Conservation (phyloP, 2,329 filamentous ascomycete genomes). For the Xylaria sp. region DNA sequence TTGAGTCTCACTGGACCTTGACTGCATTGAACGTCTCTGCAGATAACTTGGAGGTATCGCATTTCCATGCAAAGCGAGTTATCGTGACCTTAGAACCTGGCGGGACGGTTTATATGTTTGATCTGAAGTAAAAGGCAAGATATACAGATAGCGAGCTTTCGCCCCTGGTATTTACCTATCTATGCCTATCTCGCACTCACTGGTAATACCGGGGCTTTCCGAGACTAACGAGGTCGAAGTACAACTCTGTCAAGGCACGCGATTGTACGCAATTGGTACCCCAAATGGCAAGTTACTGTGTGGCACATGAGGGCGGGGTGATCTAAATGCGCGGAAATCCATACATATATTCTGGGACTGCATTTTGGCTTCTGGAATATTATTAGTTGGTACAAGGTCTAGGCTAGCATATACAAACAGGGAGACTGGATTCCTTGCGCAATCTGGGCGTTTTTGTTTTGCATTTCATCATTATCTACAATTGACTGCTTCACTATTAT, state of each 20-base stretch:
- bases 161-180: not conserved
- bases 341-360: not conserved
- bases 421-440: not conserved
- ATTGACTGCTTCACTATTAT: constrained; percentile 18
- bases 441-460: not conserved
- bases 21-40: not conserved
- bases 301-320: constrained; percentile 3
- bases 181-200: not conserved
- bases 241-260: constrained; percentile 21
- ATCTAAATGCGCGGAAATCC: not conserved
- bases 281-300: constrained; percentile 15
- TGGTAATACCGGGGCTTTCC: constrained; percentile 5
- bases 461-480: not conserved
- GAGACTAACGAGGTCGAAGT: constrained; percentile 12
- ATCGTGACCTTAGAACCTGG: not conserved
- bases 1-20: not conserved
- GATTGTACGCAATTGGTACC: constrained; percentile 28
- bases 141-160: not conserved
- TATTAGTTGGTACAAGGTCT: not conserved
- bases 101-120: no score
- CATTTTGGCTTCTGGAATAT: not conserved
- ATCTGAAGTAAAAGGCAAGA: no score
- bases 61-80: not conserved
- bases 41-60: not conserved
- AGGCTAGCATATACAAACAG: not conserved